Conservation (phyloP, 345 rosid species). For the Hypericum androsaemum region DNA sequence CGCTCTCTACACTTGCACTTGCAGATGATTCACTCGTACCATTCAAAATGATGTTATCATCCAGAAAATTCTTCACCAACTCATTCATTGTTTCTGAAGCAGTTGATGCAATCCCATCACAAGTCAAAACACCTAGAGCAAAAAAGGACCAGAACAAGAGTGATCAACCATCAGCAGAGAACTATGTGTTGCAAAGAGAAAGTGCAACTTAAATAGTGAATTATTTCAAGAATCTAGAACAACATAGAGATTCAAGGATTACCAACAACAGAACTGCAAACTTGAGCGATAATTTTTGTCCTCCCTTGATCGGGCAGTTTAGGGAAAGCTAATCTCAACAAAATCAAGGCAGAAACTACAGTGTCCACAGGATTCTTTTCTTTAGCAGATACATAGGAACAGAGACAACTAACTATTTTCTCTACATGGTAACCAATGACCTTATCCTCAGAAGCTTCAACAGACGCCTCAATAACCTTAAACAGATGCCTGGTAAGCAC, state of each 20-base stretch:
- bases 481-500: slow-evolving; percentile 49
- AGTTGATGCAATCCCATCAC: slow-evolving; percentile 40
- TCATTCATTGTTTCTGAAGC: slow-evolving; percentile 51
- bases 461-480: slow-evolving; percentile 44
- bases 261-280: slow-evolving; percentile 56
- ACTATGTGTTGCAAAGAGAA: not conserved
- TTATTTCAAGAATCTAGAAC: too few relatives aligned
- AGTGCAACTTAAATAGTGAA: too few relatives aligned
- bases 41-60: slow-evolving; percentile 19
- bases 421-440: slow-evolving; percentile 36
- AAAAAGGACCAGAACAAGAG: not conserved
- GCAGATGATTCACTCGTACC: slow-evolving; percentile 27
- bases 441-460: slow-evolving; percentile 34
- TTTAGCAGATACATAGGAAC: slow-evolving; percentile 40
- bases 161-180: not conserved
- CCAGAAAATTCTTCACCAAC: slow-evolving; percentile 40
- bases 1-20: slow-evolving; percentile 26
- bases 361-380: slow-evolving; percentile 58
- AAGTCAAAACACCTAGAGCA: slow-evolving; percentile 55
- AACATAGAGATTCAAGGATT: not conserved
- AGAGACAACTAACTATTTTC: slow-evolving; percentile 36
- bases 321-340: slow-evolving; percentile 45
- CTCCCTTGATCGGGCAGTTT: slow-evolving; percentile 37
- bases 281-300: slow-evolving; percentile 38
- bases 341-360: slow-evolving; percentile 36